Percentiles rank a stretch among this genome's conserved stretches.
phyloP scores from a whole-genome alignment of 208 protist genomes.

The Plasmodiophora brassicae region DNA sequence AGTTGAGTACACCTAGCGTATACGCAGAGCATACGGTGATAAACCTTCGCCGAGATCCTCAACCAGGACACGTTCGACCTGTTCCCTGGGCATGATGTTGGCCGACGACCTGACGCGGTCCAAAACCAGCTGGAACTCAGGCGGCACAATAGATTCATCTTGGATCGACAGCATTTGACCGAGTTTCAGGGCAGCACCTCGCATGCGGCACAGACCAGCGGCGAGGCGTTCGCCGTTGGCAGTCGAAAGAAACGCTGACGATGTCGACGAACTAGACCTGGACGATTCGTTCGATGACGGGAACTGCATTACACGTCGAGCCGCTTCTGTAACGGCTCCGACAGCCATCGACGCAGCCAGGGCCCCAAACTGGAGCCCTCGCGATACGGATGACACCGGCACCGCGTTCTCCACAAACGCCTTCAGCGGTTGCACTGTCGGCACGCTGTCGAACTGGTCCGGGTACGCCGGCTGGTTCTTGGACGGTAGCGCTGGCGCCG shows the following conservation, averaged over 20 bases:
- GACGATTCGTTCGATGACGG: background rate
- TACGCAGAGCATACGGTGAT: background rate
- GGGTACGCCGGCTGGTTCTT: too few relatives aligned
- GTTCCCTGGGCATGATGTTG: constrained; percentile 2
- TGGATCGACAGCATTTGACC: constrained; percentile 36
- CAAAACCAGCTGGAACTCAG: background rate
- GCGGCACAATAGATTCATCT: constrained; percentile 20
- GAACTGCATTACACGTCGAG: background rate
- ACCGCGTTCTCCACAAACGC: too few relatives aligned
- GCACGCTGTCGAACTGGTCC: too few relatives aligned
- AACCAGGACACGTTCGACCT: background rate
- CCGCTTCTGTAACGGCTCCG: background rate
- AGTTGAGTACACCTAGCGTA: background rate
- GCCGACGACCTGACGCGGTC: constrained; percentile 8
- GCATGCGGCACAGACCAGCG: constrained; percentile 37
- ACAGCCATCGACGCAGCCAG: background rate
- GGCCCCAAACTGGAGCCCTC: constrained; percentile 6
- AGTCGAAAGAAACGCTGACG: background rate
- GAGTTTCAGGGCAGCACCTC: constrained; percentile 26
- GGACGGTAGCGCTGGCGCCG: too few relatives aligned
- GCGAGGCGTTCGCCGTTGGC: constrained; percentile 18
- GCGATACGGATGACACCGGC: too few relatives aligned
- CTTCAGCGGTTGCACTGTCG: too few relatives aligned
- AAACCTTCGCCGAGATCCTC: constrained; percentile 14
- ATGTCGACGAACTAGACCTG: too few relatives aligned